These are phyloP conservation scores for Cystobasidium sp. DNA, from an alignment of 1,284 basidiomycete species.

Conservation along the genomic window DNA sequence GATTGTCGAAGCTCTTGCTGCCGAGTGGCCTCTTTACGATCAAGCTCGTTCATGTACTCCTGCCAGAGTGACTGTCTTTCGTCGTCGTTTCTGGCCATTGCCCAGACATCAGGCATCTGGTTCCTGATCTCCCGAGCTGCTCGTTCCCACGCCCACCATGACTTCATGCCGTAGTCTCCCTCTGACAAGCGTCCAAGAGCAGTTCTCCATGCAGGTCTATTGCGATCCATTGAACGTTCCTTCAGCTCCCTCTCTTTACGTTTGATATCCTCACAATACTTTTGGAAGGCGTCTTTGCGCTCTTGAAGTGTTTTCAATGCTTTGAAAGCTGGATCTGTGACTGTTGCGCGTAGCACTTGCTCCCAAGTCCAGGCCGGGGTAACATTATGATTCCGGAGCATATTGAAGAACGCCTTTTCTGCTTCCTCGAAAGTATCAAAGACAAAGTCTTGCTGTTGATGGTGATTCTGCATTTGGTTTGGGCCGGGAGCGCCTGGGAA, in stretches of 20 bases:
- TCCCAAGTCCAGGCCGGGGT: slow-evolving; percentile 97
- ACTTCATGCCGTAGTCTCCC: slow-evolving; percentile 52
- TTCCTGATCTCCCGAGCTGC: slow-evolving; percentile 47
- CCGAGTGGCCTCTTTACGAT: slow-evolving; percentile 78
- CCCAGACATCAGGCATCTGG: slow-evolving; percentile 50
- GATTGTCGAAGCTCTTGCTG: slow-evolving; percentile 67
- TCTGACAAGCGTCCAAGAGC: slow-evolving; percentile 47
- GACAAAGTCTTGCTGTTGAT: slow-evolving; percentile 37
- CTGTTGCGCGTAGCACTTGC: slow-evolving; percentile 93
- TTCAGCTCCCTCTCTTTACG: slow-evolving; percentile 49
- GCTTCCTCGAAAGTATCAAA: slow-evolving; percentile 78
- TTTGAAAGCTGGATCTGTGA: slow-evolving; percentile 97
- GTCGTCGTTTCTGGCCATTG: slow-evolving; percentile 66
- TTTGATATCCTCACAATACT: slow-evolving; percentile 55
- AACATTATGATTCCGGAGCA: slow-evolving; percentile 84
- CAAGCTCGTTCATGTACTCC: slow-evolving; percentile 82
- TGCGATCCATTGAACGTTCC: slow-evolving; percentile 48
- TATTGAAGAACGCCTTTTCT: slow-evolving; percentile 88
- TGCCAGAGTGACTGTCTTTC: slow-evolving; percentile 85
- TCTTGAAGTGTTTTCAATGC: slow-evolving; percentile 89
- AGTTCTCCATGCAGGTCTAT: slow-evolving; percentile 48
- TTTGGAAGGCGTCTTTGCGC: slow-evolving; percentile 78
- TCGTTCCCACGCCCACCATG: slow-evolving; percentile 55
- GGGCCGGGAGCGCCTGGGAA: slow-evolving; percentile 29
- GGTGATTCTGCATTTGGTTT: slow-evolving; percentile 23